Evolutionary conservation across 2,329 filamentous ascomycete species (phyloP), one percentile per base, ranked within the genome.

Genomic region (Albifimbria verrucaria): DNA sequence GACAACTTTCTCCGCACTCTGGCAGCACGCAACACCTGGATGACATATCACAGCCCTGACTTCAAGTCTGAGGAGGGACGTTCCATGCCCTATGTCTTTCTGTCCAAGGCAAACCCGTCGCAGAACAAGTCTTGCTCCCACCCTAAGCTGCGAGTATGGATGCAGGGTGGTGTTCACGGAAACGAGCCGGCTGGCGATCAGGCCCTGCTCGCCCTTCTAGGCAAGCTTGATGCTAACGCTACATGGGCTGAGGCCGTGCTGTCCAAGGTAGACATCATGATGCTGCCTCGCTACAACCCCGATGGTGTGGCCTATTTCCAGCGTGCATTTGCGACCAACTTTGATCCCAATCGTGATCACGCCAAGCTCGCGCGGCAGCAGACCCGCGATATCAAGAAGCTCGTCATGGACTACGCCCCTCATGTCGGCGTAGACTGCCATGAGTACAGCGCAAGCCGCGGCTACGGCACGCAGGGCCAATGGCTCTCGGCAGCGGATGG

Each of bases 301-400:
- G 67, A 69, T n/a, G 67, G 67, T 2, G 63, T 68, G 2, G 64
- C 58, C 21, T 69, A 69, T 52, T 69, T 69, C 53, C 67, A 69
- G 56, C 62, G 67, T 2, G 55, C 51, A 0, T 50, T 69, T 1
- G 61, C 67, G 0, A 62, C 62, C 0, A 65, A 62, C 43, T 65
- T 61, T 9, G 67, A 69, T 25, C 67, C 67, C 1, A 69, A 69
- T 50, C 62, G 67, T 2, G 67, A 69, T 22, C 66, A 69, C n/a
- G 61, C 61, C 2, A 69, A 68, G 25, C 60, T 69, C 1, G 66
- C 62, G 2, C 59, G 66, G 5, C 57, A 66, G 52, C 66, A 69
- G 48, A 69, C 67, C 0, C 59, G 62, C 7, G 55, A 61, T 22
- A 65, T 69, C 42, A 69, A 69, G 55, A 46, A 57, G 25, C 51